Evolutionary conservation across 163 green algal genomes (phyloP).

Genomic region (Volvox carteri): DNA sequence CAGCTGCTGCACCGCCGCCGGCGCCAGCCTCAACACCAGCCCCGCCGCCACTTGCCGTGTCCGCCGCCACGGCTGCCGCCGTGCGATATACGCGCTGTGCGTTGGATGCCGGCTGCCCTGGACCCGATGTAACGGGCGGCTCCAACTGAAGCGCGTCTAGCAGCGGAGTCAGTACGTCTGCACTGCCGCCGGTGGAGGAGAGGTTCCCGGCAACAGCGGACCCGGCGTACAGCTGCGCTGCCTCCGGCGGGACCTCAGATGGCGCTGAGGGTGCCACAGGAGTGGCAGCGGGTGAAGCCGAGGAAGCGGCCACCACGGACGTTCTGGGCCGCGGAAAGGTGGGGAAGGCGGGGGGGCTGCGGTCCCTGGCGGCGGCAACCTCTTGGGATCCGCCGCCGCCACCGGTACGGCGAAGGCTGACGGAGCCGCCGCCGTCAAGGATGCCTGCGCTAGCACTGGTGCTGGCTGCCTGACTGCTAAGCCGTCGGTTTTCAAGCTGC

Average conservation of each 20-base stretch:
- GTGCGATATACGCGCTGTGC: slow-evolving; percentile 33
- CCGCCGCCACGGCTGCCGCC: not conserved
- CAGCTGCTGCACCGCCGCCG: not conserved
- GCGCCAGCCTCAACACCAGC: not conserved
- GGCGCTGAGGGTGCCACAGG: not conserved
- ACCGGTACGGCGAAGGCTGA: not conserved
- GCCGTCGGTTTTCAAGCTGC: slow-evolving; percentile 19
- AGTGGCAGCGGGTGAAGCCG: not conserved
- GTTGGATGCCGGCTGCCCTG: not conserved
- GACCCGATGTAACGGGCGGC: not conserved
- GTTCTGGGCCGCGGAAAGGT: slow-evolving; percentile 2
- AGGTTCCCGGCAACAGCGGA: slow-evolving; percentile 6
- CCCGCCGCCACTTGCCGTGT: not conserved
- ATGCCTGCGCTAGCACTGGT: slow-evolving; percentile 13
- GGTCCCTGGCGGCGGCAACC: not conserved
- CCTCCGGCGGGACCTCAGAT: not conserved
- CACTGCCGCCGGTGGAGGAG: not conserved
- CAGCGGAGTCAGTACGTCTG: slow-evolving; percentile 1
- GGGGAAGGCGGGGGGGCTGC: not conserved
- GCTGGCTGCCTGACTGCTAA: slow-evolving; percentile 4
- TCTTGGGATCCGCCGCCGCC: not conserved
- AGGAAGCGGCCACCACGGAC: not conserved
- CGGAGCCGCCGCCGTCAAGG: not conserved
- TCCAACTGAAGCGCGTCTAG: slow-evolving; percentile 29
- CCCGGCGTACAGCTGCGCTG: slow-evolving; percentile 27